Evolutionary conservation across 352 stramenopile genomes (phyloP), one percentile per base, ranked within the genome.

Genomic region (Elongisporangium anandrum): DNA sequence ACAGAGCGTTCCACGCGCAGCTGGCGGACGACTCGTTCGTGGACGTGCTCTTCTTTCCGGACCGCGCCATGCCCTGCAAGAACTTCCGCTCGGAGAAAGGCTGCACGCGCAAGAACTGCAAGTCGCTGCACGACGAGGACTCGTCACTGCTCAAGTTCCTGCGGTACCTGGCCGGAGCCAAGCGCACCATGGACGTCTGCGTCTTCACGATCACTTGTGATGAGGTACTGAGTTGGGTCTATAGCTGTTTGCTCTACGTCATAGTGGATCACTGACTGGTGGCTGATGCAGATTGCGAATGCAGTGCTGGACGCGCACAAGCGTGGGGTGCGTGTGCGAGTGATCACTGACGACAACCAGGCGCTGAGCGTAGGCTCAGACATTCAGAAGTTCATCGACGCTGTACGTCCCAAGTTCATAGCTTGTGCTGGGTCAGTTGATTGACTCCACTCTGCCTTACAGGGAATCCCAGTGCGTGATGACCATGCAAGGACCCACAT

Each of bases 191-290:
- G 69, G 80, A 90, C 50, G 79, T 90, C 47, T 86, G 75, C 54
- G 80, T 90, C 34, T 90, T 90, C 57, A 90, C 77, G 16, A 88
- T 90, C 66, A 90, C 80, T 0, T 88, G 77, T 39, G 77, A 90
- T 34, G 80, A 90, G 63, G 80, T 87, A 54, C 12, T 63, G 39
- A 29, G 49, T 17, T 50, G 20, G 19, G 20, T 58, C 13, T 24
- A 29, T 38, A 23, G n/a, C n/a, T n/a, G n/a, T n/a, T 21, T 13
- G 10, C 6, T 8, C 61, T 16, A 53, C 2, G 39, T 17, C 41
- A 47, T 16, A 23, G 19, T 57, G 20, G 8, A 15, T n/a, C n/a
- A n/a, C n/a, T 60, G 52, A 19, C 7, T 20, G 21, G 38, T 17
- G 1, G n/a, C n/a, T n/a, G 29, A 26, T 60, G 51, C 49, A 90